These are phyloP conservation scores for Xylaria digitata DNA, from an alignment of 2,329 filamentous ascomycete species.

Conservation along the genomic window DNA sequence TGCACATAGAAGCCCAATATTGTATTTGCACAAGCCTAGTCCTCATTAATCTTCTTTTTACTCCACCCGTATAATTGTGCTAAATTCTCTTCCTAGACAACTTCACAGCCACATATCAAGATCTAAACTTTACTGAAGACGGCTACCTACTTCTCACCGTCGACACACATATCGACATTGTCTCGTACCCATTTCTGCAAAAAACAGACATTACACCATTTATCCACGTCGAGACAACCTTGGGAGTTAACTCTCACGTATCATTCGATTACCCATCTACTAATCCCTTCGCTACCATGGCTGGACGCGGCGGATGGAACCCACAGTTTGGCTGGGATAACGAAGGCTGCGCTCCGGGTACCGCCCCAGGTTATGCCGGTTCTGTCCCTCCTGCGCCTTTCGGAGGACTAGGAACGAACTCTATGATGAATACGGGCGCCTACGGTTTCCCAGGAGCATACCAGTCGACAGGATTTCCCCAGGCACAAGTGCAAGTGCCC, in stretches of 20 bases:
- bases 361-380: constrained; percentile 1
- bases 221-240: not conserved
- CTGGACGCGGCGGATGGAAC: constrained; percentile 43
- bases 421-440: constrained; percentile 3
- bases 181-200: constrained; percentile 16
- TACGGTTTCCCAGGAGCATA: constrained; percentile 2
- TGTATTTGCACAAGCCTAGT: too few species aligned
- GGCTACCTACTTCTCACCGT: constrained; percentile 22
- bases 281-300: constrained; percentile 34
- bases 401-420: not conserved
- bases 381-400: constrained; percentile 13
- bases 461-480: not conserved
- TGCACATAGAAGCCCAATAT: not conserved
- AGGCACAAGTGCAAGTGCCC: constrained; percentile 2
- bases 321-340: constrained; percentile 45
- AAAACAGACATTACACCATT: not conserved
- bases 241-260: not conserved
- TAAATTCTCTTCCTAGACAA: constrained; percentile 11
- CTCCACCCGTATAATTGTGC: not conserved
- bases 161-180: constrained; percentile 12
- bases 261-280: not conserved
- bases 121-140: constrained; percentile 20
- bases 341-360: constrained; percentile 37
- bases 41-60: not conserved
- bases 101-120: not conserved